Evolutionary conservation across 2,329 filamentous ascomycete species (phyloP).

Genomic region (Mycosphaerelloides madeirae): DNA sequence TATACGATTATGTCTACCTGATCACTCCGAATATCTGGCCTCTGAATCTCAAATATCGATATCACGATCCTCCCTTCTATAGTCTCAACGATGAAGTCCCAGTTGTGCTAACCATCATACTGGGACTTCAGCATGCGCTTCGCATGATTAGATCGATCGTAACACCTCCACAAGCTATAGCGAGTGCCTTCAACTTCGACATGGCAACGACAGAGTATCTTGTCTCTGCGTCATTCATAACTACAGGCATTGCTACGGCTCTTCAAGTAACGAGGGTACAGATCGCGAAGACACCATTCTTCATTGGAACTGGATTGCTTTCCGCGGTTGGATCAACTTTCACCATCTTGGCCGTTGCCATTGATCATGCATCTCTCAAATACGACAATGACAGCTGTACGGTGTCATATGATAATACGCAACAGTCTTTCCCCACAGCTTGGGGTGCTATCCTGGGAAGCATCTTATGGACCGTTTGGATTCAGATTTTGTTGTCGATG

Average conservation of each 20-base stretch:
- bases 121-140: slow-evolving; percentile 10
- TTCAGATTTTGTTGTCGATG: slow-evolving; percentile 8
- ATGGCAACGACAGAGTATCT: slow-evolving; percentile 4
- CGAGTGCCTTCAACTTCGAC: slow-evolving; percentile 4
- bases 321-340: slow-evolving; percentile 10
- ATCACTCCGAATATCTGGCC: slow-evolving; percentile 11
- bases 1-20: slow-evolving; percentile 12
- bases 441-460: slow-evolving; percentile 9
- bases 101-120: slow-evolving; percentile 8
- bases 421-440: slow-evolving; percentile 4
- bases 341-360: slow-evolving; percentile 7
- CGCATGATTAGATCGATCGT: slow-evolving; percentile 10
- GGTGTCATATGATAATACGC: slow-evolving; percentile 3
- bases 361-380: slow-evolving; percentile 2
- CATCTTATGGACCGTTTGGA: slow-evolving; percentile 10
- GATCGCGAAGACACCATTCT: slow-evolving; percentile 7
- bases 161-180: slow-evolving; percentile 7
- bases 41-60: slow-evolving; percentile 5
- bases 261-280: slow-evolving; percentile 9
- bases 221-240: slow-evolving; percentile 11
- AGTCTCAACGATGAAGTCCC: slow-evolving; percentile 9
- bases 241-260: slow-evolving; percentile 8
- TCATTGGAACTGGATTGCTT: slow-evolving; percentile 8
- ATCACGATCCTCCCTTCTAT: slow-evolving; percentile 6
- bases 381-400: slow-evolving; percentile 7